Base-by-base conservation (phyloP, 2,329 filamentous ascomycete species). In the Pyricularia pennisetigena region DNA sequence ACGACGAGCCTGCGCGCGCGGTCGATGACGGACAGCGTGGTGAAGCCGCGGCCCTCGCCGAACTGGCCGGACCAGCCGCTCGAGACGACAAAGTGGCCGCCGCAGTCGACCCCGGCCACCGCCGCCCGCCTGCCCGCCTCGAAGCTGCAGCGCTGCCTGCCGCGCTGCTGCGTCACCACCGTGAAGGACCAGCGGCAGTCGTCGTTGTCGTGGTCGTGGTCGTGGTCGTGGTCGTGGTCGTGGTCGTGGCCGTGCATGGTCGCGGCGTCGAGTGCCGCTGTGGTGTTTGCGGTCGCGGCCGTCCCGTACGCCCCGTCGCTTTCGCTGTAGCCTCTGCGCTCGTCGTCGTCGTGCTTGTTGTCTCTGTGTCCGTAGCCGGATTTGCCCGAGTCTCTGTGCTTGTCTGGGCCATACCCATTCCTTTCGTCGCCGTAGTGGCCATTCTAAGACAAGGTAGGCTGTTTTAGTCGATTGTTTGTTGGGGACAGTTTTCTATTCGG, bases 41-140 rank as follows among this genome's bases (percentile, higher is more conserved):
- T 86, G 79, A 86, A 87, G 71, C 83, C 85, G 24, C 82, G 76
- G 70, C 75, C 81, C 14, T 75, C 69, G 65, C 84, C 85, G 71
- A 86, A 87, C 73, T 85, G 81, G 73, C 79, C 83, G 74, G 80
- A 83, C 84, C 84, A 87, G 76, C 82, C 82, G 1, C 81, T 81
- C 67, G 81, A 83, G 73, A 87, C 72, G 70, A 79, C 82, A 79
- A 79, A 87, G 69, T 72, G 73, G 61, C 83, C 84, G 77, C 83
- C 24, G 59, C 59, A 62, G 14, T 3, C 12, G 14, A 28, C 24
- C 23, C 29, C 10, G 59, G 24, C 10, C 59, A 20, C 24, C 14
- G 59, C 14, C 24, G 24, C 59, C 59, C 28, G 24, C 24, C 57
- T 9, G 9, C 23, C 57, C 57, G 57, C 57, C 57, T 26, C 57